Evolutionary conservation across 306 rosid genomes (phyloP), one percentile per base, ranked within the genome.

Genomic region (Sicyos baderoa): DNA sequence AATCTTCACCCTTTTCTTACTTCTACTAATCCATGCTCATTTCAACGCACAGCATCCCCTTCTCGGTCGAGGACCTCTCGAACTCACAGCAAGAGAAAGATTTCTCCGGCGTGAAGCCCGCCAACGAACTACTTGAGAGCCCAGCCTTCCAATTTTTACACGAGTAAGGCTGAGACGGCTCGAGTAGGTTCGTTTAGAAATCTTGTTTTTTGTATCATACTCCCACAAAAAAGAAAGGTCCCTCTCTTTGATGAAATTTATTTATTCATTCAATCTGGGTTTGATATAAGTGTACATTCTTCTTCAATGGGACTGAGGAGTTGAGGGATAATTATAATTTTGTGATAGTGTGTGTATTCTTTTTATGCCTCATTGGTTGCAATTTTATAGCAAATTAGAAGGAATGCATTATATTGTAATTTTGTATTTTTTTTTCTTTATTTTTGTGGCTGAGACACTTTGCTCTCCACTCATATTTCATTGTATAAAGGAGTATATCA

Each of bases 11-110:
- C 63, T 42, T 51, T 25, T 54, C 1, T 67, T 49, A 49, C 0
- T 70, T 27, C 49, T 70, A 74, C 72, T 53, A 11, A 53, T 53
- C 1, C 45, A 59, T 29, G 22, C 45, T 23, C 49, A 9, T 35
- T 18, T 21, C 32, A 11, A 81, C 72, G 23, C 61, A 48, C 96
- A 94, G 97, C 86, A 90, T 90, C 29, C 99, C 99, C 53, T 94
- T 94, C 86, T 88, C 99, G 72, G 97, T 90, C 27, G 99, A 94
- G 23, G 99, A 94, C 81, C 90, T 94, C 77, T 88, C 97, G 17
- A 88, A 93, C 15, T 76, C 96, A 42, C 68, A 86, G 78, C 90
- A 86, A 81, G 91, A 87, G 79, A 94, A 81, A 84, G 97, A 94
- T 6, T 94, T 94, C 84, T 77, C 92, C 0, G 97, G 86, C 27